Conservation (phyloP, 176 grass and related monocot genomes). For the Carex myosuroides region DNA sequence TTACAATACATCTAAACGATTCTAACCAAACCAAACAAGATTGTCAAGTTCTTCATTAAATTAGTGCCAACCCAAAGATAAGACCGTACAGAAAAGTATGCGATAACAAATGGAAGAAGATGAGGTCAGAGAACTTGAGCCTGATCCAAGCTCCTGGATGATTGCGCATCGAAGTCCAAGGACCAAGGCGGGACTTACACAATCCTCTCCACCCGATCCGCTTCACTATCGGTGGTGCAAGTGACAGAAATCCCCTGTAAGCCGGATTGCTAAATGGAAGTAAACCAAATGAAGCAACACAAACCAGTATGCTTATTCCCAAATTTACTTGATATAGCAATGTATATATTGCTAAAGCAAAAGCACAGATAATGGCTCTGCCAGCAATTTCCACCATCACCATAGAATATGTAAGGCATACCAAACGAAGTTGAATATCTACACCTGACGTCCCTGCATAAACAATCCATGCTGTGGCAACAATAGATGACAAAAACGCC, state of each 20-base stretch:
- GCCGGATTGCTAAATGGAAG: background rate
- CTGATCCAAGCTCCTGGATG: no score
- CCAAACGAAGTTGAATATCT: background rate
- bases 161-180: no score
- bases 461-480: background rate
- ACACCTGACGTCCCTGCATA: background rate
- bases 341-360: background rate
- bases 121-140: no score
- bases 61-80: background rate
- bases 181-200: background rate
- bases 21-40: background rate
- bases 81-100: background rate
- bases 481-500: constrained; percentile 4
- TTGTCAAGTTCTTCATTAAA: background rate
- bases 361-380: background rate
- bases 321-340: background rate
- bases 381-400: background rate
- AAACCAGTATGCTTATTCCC: background rate
- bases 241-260: background rate
- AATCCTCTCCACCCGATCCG: background rate
- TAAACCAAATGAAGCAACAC: background rate
- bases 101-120: no score
- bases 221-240: background rate
- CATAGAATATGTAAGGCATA: no score
- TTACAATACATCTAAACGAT: background rate